Percentiles rank a stretch among this genome's conserved stretches.
Conservation (phyloP, 2,329 filamentous ascomycete species). For the Scolecobasidium constrictum region DNA sequence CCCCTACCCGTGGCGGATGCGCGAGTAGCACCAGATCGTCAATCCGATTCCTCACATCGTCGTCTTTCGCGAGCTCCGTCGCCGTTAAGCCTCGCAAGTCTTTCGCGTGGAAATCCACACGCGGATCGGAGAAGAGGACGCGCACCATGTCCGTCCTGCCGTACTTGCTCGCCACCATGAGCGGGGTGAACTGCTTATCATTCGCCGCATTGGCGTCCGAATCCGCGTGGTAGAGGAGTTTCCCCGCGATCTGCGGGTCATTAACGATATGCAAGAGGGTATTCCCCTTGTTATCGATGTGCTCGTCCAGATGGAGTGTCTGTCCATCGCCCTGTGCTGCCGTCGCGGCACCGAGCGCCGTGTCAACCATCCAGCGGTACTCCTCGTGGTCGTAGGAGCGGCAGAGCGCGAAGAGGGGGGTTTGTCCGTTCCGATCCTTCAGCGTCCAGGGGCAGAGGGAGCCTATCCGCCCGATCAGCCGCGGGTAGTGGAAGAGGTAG, state of each 20-base stretch:
- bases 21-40: constrained; percentile 79
- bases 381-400: constrained; percentile 88
- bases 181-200: constrained; percentile 84
- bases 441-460: constrained; percentile 75
- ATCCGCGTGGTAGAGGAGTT: constrained; percentile 74
- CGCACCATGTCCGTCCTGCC: constrained; percentile 89
- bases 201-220: constrained; percentile 95
- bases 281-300: constrained; percentile 87
- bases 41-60: constrained; percentile 92
- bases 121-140: constrained; percentile 72
- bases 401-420: constrained; percentile 90
- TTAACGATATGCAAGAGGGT: constrained; percentile 93
- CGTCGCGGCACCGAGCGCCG: constrained; percentile 65
- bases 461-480: constrained; percentile 67
- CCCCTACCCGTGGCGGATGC: constrained; percentile 58
- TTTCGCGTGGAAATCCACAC: constrained; percentile 75
- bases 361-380: constrained; percentile 79
- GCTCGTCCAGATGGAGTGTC: constrained; percentile 82
- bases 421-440: constrained; percentile 93
- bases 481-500: constrained; percentile 86
- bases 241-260: constrained; percentile 63
- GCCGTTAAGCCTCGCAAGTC: constrained; percentile 85
- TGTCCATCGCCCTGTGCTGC: constrained; percentile 64
- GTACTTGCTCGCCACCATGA: constrained; percentile 99
- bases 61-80: constrained; percentile 93